These are phyloP conservation scores for Favolaschia claudopus DNA, from an alignment of 768 basidiomycete species.

Conservation along the genomic window DNA sequence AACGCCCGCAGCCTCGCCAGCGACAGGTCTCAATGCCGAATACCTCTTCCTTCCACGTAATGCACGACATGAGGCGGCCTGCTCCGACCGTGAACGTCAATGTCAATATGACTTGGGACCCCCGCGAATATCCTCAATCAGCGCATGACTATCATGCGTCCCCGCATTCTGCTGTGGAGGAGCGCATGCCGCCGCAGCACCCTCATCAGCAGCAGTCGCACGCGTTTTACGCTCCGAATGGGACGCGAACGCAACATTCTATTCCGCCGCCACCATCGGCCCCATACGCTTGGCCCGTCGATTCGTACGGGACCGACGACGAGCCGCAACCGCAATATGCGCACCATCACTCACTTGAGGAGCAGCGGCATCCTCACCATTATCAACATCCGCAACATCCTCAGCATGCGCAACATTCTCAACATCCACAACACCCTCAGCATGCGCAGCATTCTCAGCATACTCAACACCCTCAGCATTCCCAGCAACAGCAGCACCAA, in stretches of 20 bases:
- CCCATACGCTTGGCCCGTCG: conserved; percentile 23
- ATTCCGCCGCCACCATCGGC: conserved; percentile 16
- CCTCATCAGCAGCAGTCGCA: conserved; percentile 3
- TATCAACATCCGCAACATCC: conserved; percentile 8
- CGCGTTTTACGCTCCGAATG: conserved; percentile 9
- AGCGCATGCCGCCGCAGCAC: conserved; percentile 9
- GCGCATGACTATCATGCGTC: conserved; percentile 13
- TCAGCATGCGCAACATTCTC: conserved; percentile 8
- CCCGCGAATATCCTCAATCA: conserved; percentile 14
- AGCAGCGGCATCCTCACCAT: neutral
- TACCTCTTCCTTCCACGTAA: conserved; percentile 22
- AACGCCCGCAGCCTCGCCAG: conserved; percentile 23
- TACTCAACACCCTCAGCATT: conserved; percentile 27
- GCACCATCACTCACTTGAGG: too few species aligned
- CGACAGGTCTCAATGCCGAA: conserved; percentile 21
- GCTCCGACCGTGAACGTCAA: conserved; percentile 20
- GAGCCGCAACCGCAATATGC: neutral
- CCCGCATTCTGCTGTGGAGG: neutral
- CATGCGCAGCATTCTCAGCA: conserved; percentile 24
- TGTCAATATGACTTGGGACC: conserved; percentile 18
- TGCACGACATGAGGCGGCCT: conserved; percentile 1
- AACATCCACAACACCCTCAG: conserved; percentile 26
- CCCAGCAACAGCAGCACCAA: conserved; percentile 25
- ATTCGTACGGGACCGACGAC: neutral
- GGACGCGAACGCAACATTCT: neutral